Conservation (phyloP, 139 green algal genomes). For the Pycnococcus provasolii region DNA sequence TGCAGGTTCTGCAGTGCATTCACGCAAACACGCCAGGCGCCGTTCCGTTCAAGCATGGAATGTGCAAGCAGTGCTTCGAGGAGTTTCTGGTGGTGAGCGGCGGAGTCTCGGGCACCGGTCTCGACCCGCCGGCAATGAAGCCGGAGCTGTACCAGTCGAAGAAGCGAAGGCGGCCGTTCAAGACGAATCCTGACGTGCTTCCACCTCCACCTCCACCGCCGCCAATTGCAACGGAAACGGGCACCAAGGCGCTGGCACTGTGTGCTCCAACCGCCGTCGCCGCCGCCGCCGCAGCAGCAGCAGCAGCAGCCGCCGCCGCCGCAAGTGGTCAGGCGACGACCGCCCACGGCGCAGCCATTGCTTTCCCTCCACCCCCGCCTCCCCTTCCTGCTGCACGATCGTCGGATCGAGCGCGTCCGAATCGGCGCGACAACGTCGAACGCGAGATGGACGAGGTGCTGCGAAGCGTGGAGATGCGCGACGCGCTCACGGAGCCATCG, state of each 20-base stretch:
- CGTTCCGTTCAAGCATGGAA: conserved; percentile 36
- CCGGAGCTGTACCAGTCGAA: conserved; percentile 4
- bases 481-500: neutral
- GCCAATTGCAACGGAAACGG: neutral
- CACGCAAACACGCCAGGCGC: conserved; percentile 17
- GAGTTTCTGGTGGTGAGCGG: conserved; percentile 46
- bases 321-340: neutral
- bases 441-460: conserved; percentile 2
- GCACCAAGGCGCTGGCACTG: neutral
- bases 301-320: too few species aligned
- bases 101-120: conserved; percentile 34
- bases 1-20: conserved; percentile 14
- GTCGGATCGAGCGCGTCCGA: neutral
- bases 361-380: neutral
- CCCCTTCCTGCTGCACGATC: neutral
- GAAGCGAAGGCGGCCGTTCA: neutral
- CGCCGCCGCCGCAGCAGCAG: neutral
- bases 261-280: neutral
- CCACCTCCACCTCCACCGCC: neutral
- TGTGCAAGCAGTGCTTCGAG: conserved; percentile 37
- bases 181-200: neutral
- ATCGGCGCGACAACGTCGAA: neutral
- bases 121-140: conserved; percentile 50
- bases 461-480: neutral
- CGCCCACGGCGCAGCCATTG: neutral